Evolutionary conservation across 1,284 basidiomycete species (phyloP), one percentile per base, ranked within the genome.

Genomic region (Puccinia hordei): DNA sequence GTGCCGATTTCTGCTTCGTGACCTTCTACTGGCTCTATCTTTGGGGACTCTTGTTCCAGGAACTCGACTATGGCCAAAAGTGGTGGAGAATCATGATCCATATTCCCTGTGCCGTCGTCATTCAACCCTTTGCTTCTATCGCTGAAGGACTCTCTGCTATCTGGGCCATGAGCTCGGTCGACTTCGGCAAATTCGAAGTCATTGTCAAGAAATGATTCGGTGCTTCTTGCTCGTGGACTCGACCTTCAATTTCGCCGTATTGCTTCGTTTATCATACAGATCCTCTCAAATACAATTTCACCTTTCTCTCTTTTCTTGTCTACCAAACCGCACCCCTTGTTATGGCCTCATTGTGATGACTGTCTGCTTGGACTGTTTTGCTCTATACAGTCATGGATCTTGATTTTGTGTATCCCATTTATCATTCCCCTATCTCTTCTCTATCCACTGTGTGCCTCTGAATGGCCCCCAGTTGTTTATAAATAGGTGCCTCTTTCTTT

Each of bases 1-100:
- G 84, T 82, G 85, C 85, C 81, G 84, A 86, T 79, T 87, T 86
- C 84, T 86, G 84, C 82, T 86, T 86, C 82, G 85, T 85, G 63
- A 86, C 85, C 74, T 86, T 86, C 83, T 85, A 85, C 81, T 84
- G 83, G 82, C 78, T 85, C 44, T 83, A 82, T 66, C 80, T 82
- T 68, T 81, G 81, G 22, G 81, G 81, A 0, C 71, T 83, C 44
- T 53, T 84, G 73, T 82, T 82, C 65, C 79, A 74, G 22, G 83
- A 83, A 75, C 44, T 84, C 33, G 82, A 84, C 57, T 82, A 83
- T 33, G 84, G 84, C 13, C 82, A 83, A 79, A 76, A 81, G 75
- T 82, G 82, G 80, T 74, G 75, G 69, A n/a, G 78, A 27, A 82
- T 78, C 44, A 81, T 75, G 51, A 65, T 74, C 51, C 77, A 44